A percentile compares a stretch with the other conserved stretches of the same genome.
phyloP scores from a whole-genome alignment of 2,329 filamentous ascomycete species.

The Paracorniculantispora psalliotae region DNA sequence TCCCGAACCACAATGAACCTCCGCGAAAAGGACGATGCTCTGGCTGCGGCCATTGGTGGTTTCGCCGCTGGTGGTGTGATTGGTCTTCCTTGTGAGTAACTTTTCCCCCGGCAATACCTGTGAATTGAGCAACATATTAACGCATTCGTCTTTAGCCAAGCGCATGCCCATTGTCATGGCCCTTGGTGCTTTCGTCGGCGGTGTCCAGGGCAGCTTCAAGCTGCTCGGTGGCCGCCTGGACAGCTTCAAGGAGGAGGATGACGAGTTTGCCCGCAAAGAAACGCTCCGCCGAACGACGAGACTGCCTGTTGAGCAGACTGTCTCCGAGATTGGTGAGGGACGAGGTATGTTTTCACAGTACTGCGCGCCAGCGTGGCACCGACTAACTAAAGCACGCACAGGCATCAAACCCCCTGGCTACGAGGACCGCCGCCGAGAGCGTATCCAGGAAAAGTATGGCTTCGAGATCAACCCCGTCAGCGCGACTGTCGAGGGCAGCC shows the following conservation, averaged over 20 bases:
- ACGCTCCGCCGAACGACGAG: conserved; percentile 67
- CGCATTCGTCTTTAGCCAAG: conserved; percentile 25
- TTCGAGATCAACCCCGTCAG: conserved; percentile 71
- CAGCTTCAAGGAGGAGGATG: conserved; percentile 50
- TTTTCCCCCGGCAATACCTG: not conserved
- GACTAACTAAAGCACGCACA: conserved; percentile 32
- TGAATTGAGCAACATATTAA: not conserved
- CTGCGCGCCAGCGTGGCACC: not conserved
- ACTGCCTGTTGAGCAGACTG: conserved; percentile 70
- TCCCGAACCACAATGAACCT: conserved; percentile 76
- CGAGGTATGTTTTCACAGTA: conserved; percentile 59
- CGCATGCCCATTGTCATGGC: conserved; percentile 68
- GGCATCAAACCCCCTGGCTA: conserved; percentile 79
- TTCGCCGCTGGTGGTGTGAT: conserved; percentile 69
- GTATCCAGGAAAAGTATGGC: conserved; percentile 82
- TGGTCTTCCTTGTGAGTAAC: conserved; percentile 63
- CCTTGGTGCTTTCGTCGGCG: conserved; percentile 53
- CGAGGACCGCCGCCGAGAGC: conserved; percentile 74
- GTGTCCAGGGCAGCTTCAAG: conserved; percentile 58
- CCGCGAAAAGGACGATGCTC: conserved; percentile 74
- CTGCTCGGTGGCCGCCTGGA: conserved; percentile 60
- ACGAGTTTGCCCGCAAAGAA: conserved; percentile 74
- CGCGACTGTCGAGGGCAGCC: conserved; percentile 42
- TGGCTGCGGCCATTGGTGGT: conserved; percentile 70
- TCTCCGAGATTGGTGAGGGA: conserved; percentile 79